phyloP scores from a whole-genome alignment of 2,329 filamentous ascomycete species.

The Fusarium torulosum region DNA sequence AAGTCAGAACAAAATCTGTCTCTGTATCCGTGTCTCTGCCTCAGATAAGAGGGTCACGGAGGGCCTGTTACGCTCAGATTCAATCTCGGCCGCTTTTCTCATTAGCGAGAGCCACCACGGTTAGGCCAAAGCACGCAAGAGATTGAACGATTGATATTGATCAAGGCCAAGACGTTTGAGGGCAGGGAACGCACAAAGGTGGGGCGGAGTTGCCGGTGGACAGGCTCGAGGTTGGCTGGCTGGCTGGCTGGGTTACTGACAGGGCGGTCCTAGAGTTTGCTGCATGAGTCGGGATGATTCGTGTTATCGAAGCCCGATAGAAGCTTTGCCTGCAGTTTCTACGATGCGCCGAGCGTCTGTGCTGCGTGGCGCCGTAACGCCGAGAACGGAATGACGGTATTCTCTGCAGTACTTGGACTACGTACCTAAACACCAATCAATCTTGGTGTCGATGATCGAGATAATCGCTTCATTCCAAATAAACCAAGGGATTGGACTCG shows the following conservation, averaged over 20 bases:
- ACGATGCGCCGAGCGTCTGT: conserved; percentile 33
- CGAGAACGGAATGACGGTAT: conserved; percentile 28
- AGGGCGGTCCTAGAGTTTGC: conserved; percentile 26
- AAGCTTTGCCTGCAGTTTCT: conserved; percentile 45
- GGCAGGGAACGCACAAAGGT: conserved; percentile 26
- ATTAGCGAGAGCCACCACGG: conserved; percentile 22
- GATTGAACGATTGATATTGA: conserved; percentile 16
- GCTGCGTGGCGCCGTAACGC: conserved; percentile 41
- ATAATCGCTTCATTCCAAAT: conserved; percentile 15
- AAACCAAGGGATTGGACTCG: not conserved
- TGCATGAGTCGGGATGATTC: conserved; percentile 45
- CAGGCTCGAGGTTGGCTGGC: conserved; percentile 34
- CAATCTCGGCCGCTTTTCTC: conserved; percentile 27
- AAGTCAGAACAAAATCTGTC: conserved; percentile 4
- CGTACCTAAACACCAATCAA: conserved; percentile 2
- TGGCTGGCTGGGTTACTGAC: conserved; percentile 24
- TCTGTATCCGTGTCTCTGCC: not conserved
- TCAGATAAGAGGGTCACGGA: conserved; percentile 23
- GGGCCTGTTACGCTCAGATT: conserved; percentile 13
- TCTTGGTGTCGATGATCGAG: not conserved
- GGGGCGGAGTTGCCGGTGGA: conserved; percentile 44
- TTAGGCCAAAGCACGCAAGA: conserved; percentile 33
- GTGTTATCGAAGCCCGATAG: conserved; percentile 49
- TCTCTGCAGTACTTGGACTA: conserved; percentile 1
- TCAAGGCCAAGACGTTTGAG: conserved; percentile 17